phyloP scores from a whole-genome alignment of 2,329 filamentous ascomycete species.

The Aspergillus intermedius region DNA sequence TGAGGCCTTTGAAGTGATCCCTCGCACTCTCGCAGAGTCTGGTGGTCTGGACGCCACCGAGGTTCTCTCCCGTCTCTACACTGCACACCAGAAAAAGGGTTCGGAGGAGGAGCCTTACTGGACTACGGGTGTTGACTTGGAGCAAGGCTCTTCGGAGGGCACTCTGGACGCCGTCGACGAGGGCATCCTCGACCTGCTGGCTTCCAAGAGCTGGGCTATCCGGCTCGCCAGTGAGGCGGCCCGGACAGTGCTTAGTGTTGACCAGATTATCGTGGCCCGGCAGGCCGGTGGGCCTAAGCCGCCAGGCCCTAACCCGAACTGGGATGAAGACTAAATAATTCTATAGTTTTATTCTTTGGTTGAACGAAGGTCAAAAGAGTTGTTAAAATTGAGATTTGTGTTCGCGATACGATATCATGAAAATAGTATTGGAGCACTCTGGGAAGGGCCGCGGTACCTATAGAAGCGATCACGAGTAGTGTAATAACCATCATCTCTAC shows the following conservation, averaged over 20 bases:
- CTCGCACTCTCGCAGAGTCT: constrained; percentile 87
- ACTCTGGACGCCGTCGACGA: constrained; percentile 79
- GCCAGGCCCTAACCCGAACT: constrained; percentile 80
- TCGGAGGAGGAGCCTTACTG: constrained; percentile 66
- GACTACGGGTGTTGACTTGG: constrained; percentile 89
- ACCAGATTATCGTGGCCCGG: constrained; percentile 97
- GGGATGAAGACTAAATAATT: constrained; percentile 56
- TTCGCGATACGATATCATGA: constrained; percentile 1
- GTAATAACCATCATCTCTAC: background rate
- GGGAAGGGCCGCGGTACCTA: too few relatives aligned
- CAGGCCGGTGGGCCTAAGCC: constrained; percentile 97
- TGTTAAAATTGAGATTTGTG: background rate
- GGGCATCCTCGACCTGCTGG: constrained; percentile 85
- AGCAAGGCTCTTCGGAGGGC: constrained; percentile 75
- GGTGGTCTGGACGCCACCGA: constrained; percentile 97
- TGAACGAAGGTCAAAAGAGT: constrained; percentile 19
- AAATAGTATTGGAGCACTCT: background rate
- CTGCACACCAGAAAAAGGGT: constrained; percentile 64
- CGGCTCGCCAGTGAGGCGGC: constrained; percentile 93
- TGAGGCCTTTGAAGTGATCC: constrained; percentile 95
- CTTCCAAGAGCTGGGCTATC: constrained; percentile 93
- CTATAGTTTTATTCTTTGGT: constrained; percentile 4
- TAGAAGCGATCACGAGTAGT: background rate
- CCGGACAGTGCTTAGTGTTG: constrained; percentile 87
- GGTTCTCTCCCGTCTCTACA: constrained; percentile 84